phyloP scores from a whole-genome alignment of 2,329 filamentous ascomycete genomes.

The Capronia coronata region DNA sequence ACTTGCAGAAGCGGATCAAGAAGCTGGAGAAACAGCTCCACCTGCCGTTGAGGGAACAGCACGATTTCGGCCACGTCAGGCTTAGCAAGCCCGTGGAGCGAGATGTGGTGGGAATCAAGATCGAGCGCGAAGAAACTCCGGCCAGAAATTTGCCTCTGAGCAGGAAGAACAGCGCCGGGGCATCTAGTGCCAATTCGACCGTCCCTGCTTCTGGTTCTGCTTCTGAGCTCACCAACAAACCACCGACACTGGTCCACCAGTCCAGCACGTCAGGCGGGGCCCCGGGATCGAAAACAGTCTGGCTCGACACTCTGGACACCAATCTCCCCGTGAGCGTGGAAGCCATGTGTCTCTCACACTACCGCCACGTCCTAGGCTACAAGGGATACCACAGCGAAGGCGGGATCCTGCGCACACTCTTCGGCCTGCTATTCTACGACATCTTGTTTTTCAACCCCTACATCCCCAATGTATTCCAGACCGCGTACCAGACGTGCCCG shows the following conservation, averaged over 20 bases:
- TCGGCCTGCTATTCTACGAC: slow-evolving; percentile 87
- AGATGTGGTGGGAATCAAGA: slow-evolving; percentile 66
- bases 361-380: slow-evolving; percentile 69
- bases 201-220: too few relatives aligned
- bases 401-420: slow-evolving; percentile 83
- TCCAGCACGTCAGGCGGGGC: slow-evolving; percentile 27
- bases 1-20: slow-evolving; percentile 84
- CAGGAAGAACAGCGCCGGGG: slow-evolving; percentile 20
- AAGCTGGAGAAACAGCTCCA: slow-evolving; percentile 83
- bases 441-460: slow-evolving; percentile 70
- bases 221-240: neutral
- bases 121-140: slow-evolving; percentile 53
- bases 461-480: slow-evolving; percentile 95
- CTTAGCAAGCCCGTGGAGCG: slow-evolving; percentile 70
- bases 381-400: slow-evolving; percentile 94
- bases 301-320: slow-evolving; percentile 70
- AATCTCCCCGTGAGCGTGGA: slow-evolving; percentile 79
- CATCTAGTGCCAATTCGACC: neutral
- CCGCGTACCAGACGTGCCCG: slow-evolving; percentile 86
- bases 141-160: slow-evolving; percentile 19
- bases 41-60: slow-evolving; percentile 76
- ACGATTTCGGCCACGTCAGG: slow-evolving; percentile 83
- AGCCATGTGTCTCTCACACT: slow-evolving; percentile 85
- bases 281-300: slow-evolving; percentile 63
- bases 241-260: slow-evolving; percentile 13